Percentiles rank a stretch among this genome's conserved stretches.
Evolutionary conservation across 805 yeast genomes (phyloP).

Genomic region (Metschnikowia rubicola): DNA sequence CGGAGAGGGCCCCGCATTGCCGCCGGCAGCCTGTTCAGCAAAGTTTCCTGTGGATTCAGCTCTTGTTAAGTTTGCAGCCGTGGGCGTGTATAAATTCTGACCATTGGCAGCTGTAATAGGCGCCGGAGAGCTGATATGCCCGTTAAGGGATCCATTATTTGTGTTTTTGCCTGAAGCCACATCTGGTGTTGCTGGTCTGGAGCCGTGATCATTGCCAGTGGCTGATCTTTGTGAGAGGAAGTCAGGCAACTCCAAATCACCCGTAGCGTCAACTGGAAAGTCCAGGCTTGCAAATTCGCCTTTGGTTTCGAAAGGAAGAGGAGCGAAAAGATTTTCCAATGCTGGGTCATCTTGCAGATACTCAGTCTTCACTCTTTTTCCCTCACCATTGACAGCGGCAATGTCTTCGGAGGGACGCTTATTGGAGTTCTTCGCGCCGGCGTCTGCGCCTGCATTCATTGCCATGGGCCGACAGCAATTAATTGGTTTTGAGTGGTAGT

Average conservation of each 20-base stretch:
- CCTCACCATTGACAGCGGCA: slow-evolving; percentile 1
- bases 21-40: neutral
- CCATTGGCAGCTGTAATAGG: neutral
- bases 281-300: slow-evolving; percentile 7
- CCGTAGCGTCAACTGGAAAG: slow-evolving; percentile 8
- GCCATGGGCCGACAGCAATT: slow-evolving; percentile 1
- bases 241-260: slow-evolving; percentile 13
- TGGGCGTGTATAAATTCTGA: neutral
- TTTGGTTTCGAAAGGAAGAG: slow-evolving; percentile 18
- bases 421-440: slow-evolving; percentile 2
- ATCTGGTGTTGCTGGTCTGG: slow-evolving; percentile 2
- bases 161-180: no score
- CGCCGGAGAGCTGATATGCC: neutral
- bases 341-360: slow-evolving; percentile 8
- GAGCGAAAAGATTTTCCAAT: slow-evolving; percentile 18
- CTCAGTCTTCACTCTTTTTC: slow-evolving; percentile 14
- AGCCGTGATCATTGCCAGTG: neutral
- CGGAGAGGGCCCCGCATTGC: slow-evolving; percentile 3
- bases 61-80: slow-evolving; percentile 1
- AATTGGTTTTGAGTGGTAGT: neutral
- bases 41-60: slow-evolving; percentile 7
- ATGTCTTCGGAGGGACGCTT: slow-evolving; percentile 13
- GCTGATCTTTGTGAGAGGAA: slow-evolving; percentile 12
- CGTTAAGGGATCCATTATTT: no score
- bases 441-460: slow-evolving; percentile 1